These are phyloP conservation scores for Paramecium sonneborni DNA, from an alignment of 73 alveolate species.

Conservation along the genomic window DNA sequence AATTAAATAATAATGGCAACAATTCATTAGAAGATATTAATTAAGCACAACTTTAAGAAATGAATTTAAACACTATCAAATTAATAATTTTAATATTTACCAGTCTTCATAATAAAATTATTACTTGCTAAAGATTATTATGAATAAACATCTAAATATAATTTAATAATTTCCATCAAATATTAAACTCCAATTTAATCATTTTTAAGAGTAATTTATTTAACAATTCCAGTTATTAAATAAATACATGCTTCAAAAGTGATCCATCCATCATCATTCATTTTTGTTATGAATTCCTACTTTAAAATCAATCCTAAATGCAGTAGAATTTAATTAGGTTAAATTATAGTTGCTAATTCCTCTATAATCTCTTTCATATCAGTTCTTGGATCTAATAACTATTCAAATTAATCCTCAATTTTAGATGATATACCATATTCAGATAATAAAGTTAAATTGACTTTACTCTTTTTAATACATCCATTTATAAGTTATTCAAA, in stretches of 20 bases:
- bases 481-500: not conserved
- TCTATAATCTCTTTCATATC: slow-evolving; percentile 3
- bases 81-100: not conserved
- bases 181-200: slow-evolving; percentile 17
- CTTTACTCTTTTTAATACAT: not conserved
- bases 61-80: not conserved
- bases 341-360: not conserved
- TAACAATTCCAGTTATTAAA: slow-evolving; percentile 15
- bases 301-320: not conserved
- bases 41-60: not conserved
- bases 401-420: not conserved
- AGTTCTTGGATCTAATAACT: not conserved
- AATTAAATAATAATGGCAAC: not conserved
- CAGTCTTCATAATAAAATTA: not conserved
- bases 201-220: not conserved
- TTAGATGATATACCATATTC: not conserved
- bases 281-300: not conserved
- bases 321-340: not conserved
- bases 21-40: not conserved
- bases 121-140: not conserved
- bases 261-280: not conserved
- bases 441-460: not conserved
- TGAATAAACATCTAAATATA: slow-evolving; percentile 3
- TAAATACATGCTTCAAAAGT: slow-evolving; percentile 15
- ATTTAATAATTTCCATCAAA: not conserved